Conservation (phyloP, 1,284 basidiomycete genomes). For the Earliella scabrosa region DNA sequence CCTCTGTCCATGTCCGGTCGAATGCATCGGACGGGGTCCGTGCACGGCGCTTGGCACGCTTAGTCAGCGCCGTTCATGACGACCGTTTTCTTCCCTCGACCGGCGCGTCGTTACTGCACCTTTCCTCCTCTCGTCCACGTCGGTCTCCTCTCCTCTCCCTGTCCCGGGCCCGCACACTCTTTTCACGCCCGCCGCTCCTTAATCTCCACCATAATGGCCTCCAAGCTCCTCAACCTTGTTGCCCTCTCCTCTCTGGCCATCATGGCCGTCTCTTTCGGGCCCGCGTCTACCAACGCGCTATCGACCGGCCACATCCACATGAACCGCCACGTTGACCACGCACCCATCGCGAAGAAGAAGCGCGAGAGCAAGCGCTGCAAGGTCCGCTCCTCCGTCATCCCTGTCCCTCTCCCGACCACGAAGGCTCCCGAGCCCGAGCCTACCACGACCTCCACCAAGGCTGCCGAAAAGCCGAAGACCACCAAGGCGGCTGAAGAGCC, state of each 20-base stretch:
- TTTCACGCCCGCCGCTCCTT: slow-evolving; percentile 33
- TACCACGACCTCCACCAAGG: slow-evolving; percentile 11
- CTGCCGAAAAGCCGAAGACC: background rate
- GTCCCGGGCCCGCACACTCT: slow-evolving; percentile 37
- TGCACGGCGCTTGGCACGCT: slow-evolving; percentile 27
- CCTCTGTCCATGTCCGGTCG: background rate
- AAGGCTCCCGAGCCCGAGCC: slow-evolving; percentile 21
- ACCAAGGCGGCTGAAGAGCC: slow-evolving; percentile 12
- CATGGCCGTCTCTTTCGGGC: slow-evolving; percentile 52
- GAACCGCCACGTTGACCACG: slow-evolving; percentile 25
- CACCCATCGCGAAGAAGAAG: slow-evolving; percentile 52
- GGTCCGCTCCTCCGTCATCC: slow-evolving; percentile 39
- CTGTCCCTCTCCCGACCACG: slow-evolving; percentile 17
- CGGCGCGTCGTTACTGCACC: slow-evolving; percentile 4
- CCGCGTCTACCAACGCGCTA: slow-evolving; percentile 55
- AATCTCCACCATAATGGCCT: slow-evolving; percentile 47
- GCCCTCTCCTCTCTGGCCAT: slow-evolving; percentile 61
- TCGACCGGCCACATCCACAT: slow-evolving; percentile 41
- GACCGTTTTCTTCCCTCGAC: slow-evolving; percentile 25
- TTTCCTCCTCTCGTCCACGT: slow-evolving; percentile 19
- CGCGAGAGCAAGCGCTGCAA: slow-evolving; percentile 60
- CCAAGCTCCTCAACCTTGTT: slow-evolving; percentile 60
- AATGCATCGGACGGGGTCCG: slow-evolving; percentile 16
- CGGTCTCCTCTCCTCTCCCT: slow-evolving; percentile 18
- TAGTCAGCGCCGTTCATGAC: slow-evolving; percentile 23